Evolutionary conservation across 2,329 filamentous ascomycete genomes (phyloP), one percentile per base, ranked within the genome.

Genomic region (Arthrobotrys entomopaga): DNA sequence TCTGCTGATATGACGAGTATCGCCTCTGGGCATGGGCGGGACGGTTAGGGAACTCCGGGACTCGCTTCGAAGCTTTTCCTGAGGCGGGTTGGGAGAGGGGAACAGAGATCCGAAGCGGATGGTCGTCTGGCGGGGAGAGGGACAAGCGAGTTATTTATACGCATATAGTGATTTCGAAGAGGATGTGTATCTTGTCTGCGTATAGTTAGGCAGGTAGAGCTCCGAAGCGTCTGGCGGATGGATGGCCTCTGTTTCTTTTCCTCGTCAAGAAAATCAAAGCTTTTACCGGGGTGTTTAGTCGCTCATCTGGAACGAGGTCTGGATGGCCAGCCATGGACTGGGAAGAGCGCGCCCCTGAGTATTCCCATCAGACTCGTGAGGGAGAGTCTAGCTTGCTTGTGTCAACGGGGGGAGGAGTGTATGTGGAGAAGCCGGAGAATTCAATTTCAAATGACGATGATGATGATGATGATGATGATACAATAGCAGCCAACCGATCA

Each of bases 141-240:
- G 66, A 49, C 69, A 65, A 66, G 61, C 69, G 60, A 73, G 69
- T 57, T 73, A 73, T 65, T 65, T 72, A 72, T 72, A 63, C 50
- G 56, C 65, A 40, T 54, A 22, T 56, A 57, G 29, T 34, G 29
- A 34, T 34, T 34, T 10, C 34, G 56, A 56, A 54, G 16, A 56
- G 16, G 19, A 29, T 34, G 22, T 15, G 38, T 60, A 58, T 58
- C 49, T 69, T 61, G 58, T 34, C 29, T 34, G 29, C 56, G 54
- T 69, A 53, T 69, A 48, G 65, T 61, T 19, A 49, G 24, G 60
- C 38, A 56, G 52, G 7, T 67, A 59, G 64, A 67, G 54, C 64
- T 67, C 64, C 48, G 54, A 56, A 60, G 46, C 34, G 56, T 59
- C 54, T 50, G 57, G 52, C 52, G 57, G 49, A 60, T 69, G 56